Conservation (phyloP, 306 rosid species). For the Inga oerstediana region DNA sequence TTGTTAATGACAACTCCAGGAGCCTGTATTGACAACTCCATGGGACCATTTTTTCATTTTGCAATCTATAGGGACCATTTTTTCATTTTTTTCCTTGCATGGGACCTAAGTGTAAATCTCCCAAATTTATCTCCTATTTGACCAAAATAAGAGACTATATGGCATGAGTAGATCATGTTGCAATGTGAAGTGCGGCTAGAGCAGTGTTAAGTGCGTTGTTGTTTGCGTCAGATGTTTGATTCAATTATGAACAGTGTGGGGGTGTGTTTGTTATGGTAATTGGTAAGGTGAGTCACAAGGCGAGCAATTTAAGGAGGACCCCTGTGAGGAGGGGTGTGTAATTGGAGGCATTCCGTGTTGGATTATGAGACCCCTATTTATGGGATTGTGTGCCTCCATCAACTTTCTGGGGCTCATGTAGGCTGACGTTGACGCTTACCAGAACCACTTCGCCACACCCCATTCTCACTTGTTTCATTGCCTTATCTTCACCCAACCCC, state of each 20-base stretch:
- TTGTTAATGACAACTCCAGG: no score
- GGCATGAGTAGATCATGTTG: constrained; percentile 18
- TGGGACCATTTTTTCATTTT: no score
- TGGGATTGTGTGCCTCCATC: not conserved
- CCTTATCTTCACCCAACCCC: not conserved
- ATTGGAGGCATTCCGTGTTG: not conserved
- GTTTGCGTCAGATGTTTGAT: not conserved
- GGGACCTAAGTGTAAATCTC: no score
- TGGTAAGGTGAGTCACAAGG: not conserved
- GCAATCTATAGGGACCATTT: no score
- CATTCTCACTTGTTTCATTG: not conserved
- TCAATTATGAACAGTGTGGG: not conserved
- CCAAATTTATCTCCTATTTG: not conserved
- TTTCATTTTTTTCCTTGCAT: no score
- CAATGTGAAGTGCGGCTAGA: not conserved
- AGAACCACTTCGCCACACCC: not conserved
- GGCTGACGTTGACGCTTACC: not conserved
- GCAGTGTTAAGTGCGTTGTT: not conserved
- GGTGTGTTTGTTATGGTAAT: not conserved
- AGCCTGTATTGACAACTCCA: no score
- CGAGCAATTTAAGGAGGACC: not conserved
- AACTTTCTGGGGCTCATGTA: not conserved
- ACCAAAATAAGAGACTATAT: not conserved
- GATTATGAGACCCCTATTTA: not conserved
- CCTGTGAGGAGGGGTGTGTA: no score